Evolutionary conservation across 225 moss, liverwort and hornwort genomes (phyloP), one percentile per base, ranked within the genome.

Genomic region (Anthoceros angustus): DNA sequence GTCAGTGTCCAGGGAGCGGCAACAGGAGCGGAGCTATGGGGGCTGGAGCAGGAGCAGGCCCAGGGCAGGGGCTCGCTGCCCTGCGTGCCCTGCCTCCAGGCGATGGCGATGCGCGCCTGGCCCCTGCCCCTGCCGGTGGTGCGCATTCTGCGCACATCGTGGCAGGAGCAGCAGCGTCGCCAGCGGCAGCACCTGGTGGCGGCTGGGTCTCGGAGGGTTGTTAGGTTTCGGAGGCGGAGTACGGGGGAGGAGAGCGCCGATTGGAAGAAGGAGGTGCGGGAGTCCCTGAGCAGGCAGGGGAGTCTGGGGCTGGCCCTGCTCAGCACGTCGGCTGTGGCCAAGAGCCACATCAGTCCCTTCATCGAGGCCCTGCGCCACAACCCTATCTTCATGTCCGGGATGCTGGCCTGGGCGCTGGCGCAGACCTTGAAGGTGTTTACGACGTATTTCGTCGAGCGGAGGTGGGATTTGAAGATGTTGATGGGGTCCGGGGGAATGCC

Each of bases 401-500:
- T 94, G 40, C 74, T 88, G 38, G 94, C 94, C 5, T 94, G 94
- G 94, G 84, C 83, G 16, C 24, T 67, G 10, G n/a, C 43, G 40
- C 82, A 94, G 90, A 70, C 88, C 15, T 78, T 90, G 75, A 94
- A 94, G 72, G 80, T 94, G 26, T 94, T 94, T 40, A 94, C 94
- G 2, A 90, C 86, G 15, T 94, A 90, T 61, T 73, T 80, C 68
- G 84, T 86, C 64, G 88, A 87, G 66, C 87, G 94, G 43, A 86
- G 72, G 73, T 94, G 88, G 94, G 94, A 94, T 69, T 83, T 85
- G 72, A 79, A 75, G 66, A 85, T 86, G 90, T 81, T 94, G 43
- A 75, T 85, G 73, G 90, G 90, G 24, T 94, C 94, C 61, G 94
- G 94, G 25, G 94, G 94, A 69, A 94, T 94, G 94, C 94, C 94